Percentiles rank a stretch among this genome's conserved stretches.
These are phyloP conservation scores for Ganoderma resinaceum DNA, from an alignment of 1,284 basidiomycete genomes.

Conservation along the genomic window DNA sequence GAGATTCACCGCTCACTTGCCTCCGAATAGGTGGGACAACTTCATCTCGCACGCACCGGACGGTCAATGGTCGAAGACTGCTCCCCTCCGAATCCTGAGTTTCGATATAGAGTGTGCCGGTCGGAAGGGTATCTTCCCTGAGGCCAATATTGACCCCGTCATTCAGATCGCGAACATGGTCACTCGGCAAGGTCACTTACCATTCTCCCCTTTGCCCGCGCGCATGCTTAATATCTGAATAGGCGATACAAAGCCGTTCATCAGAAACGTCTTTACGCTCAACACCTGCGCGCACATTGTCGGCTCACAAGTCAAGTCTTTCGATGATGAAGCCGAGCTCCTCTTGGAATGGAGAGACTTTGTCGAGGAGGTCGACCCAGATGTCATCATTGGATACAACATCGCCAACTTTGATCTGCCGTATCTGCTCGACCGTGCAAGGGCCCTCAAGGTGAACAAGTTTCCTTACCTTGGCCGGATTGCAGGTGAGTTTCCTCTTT, in stretches of 20 bases:
- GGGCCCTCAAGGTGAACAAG: constrained; percentile 72
- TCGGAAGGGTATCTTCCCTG: constrained; percentile 94
- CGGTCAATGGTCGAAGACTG: constrained; percentile 89
- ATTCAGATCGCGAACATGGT: constrained; percentile 99
- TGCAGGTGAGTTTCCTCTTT: constrained; percentile 56
- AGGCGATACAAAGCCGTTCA: constrained; percentile 92
- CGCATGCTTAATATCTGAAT: constrained; percentile 14
- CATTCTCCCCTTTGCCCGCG: background rate
- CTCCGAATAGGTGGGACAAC: constrained; percentile 68
- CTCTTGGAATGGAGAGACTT: constrained; percentile 87
- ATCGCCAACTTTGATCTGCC: constrained; percentile 93
- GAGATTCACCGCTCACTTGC: background rate
- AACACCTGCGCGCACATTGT: constrained; percentile 94
- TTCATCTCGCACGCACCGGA: constrained; percentile 91
- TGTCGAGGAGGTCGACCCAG: constrained; percentile 87
- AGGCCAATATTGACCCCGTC: constrained; percentile 87
- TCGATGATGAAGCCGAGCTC: constrained; percentile 76
- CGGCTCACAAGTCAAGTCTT: constrained; percentile 92
- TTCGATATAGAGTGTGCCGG: constrained; percentile 99
- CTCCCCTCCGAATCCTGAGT: constrained; percentile 90
- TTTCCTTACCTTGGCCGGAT: constrained; percentile 87
- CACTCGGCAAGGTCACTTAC: constrained; percentile 81
- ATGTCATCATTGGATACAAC: constrained; percentile 95
- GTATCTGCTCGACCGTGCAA: constrained; percentile 90
- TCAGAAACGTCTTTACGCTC: constrained; percentile 95